Base-by-base conservation (phyloP, 352 stramenopile genomes). In the Pythium sukuiense region DNA sequence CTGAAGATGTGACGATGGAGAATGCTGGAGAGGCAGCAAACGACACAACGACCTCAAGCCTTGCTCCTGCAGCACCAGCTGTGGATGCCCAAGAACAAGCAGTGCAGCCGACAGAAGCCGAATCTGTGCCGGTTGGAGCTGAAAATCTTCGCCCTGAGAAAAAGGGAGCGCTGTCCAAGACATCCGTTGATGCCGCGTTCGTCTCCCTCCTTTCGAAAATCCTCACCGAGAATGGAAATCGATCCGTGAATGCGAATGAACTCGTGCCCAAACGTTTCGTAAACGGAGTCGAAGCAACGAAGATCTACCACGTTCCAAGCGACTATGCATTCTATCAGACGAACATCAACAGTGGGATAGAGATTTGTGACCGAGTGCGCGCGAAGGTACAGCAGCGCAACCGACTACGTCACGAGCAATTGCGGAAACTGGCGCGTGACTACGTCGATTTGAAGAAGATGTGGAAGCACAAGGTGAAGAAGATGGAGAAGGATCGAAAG, bases 401-500 rank as follows among this genome's bases (percentile, higher is more conserved):
- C 68, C 77, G 78, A 41, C 37, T 71, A 53, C 83, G 85, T n/a
- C 67, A 92, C 61, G 80, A 90, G 26, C 76, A 87, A 35, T 65
- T 93, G 56, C 88, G 88, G 29, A 81, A 76, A 33, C 73, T 95
- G 6, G 86, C 88, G 6, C 74, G 81, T 18, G 88, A 96, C 27
- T 96, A 93, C 45, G 65, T 94, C 6, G 81, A 93, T 14, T 59
- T 94, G 45, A 92, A 95, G 49, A 91, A 89, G 58, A 62, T 74
- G 18, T 96, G 88, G 88, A 92, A 92, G 59, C 45, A 80, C n/a
- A 83, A 85, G 26, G 85, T 96, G 32, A 96, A 95, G 64, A 90
- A 81, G 59, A 78, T 96, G 55, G 88, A 96, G 62, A 96, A 96
- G 61, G 88, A 93, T 56, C 80, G 86, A 14, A 96, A 96, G 57